A percentile compares a stretch with the other conserved stretches of the same genome.
phyloP scores from a whole-genome alignment of 2,329 filamentous ascomycete species.

The Lasiodiplodia sp. region DNA sequence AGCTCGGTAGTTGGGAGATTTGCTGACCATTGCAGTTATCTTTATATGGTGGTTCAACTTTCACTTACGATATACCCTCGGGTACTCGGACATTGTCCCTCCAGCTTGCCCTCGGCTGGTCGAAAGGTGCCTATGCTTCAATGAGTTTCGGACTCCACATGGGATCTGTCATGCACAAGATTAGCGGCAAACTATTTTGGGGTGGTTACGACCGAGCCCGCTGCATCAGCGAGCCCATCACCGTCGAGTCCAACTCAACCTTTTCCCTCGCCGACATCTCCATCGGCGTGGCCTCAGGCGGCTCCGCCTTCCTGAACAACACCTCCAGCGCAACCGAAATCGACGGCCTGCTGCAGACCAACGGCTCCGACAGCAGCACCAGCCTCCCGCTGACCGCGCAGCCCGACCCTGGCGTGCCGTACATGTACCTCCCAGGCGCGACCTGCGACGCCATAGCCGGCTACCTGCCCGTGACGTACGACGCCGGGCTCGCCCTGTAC shows the following conservation, averaged over 20 bases:
- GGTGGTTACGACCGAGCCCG: conserved; percentile 47
- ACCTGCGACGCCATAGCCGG: conserved; percentile 41
- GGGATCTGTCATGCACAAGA: conserved; percentile 40
- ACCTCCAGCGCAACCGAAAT: background rate
- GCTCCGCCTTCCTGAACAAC: conserved; percentile 23
- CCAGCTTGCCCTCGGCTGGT: background rate
- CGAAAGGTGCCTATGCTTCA: conserved; percentile 34
- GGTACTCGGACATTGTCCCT: background rate
- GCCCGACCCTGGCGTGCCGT: conserved; percentile 38
- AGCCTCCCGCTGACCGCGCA: conserved; percentile 20
- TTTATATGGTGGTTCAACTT: background rate
- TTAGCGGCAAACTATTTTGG: conserved; percentile 41
- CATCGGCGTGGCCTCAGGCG: conserved; percentile 47
- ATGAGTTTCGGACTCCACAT: conserved; percentile 44
- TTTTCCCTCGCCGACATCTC: conserved; percentile 48
- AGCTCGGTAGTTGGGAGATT: background rate
- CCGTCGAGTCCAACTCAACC: conserved; percentile 30
- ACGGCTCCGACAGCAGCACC: background rate
- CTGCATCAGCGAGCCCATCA: conserved; percentile 38
- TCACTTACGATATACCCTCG: background rate
- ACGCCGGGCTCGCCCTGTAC: conserved; percentile 35
- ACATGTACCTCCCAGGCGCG: conserved; percentile 38
- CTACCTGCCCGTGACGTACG: conserved; percentile 39
- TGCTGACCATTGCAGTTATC: background rate
- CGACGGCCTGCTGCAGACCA: background rate